A percentile compares a stretch with the other conserved stretches of the same genome.
These are phyloP conservation scores for Iris macrosiphon DNA, from an alignment of 106 monocot genomes.

Conservation along the genomic window DNA sequence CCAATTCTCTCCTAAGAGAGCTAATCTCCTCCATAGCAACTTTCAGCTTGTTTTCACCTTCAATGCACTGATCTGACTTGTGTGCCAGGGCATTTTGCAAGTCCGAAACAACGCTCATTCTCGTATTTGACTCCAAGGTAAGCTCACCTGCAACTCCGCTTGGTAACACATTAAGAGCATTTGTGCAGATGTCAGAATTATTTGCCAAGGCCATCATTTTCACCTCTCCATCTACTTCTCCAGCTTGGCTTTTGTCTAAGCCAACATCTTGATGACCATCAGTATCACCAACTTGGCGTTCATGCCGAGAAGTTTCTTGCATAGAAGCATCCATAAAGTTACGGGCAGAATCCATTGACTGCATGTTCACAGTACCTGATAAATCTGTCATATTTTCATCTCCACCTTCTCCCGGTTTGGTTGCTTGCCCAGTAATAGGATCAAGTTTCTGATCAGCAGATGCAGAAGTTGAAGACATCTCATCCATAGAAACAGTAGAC, in stretches of 20 bases:
- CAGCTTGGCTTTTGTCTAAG: constrained; percentile 5
- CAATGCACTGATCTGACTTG: constrained; percentile 52
- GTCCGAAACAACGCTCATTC: constrained; percentile 29
- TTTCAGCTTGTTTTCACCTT: constrained; percentile 55
- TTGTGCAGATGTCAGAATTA: constrained; percentile 14
- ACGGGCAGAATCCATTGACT: too few species aligned
- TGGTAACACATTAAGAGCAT: constrained; percentile 15
- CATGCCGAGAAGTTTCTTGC: constrained; percentile 45
- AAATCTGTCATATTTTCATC: constrained; percentile 96
- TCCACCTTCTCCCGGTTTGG: constrained; percentile 60
- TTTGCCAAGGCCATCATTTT: constrained; percentile 7
- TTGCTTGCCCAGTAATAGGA: constrained; percentile 11
- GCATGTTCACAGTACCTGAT: constrained; percentile 32
- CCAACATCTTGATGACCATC: constrained; percentile 13
- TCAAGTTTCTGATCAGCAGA: constrained; percentile 35
- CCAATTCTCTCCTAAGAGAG: constrained; percentile 63
- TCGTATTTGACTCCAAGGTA: constrained; percentile 19
- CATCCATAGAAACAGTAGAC: constrained; percentile 78
- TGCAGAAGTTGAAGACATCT: constrained; percentile 54
- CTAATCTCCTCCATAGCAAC: constrained; percentile 51
- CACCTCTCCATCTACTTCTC: constrained; percentile 18
- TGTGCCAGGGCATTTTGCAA: constrained; percentile 49
- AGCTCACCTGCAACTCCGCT: constrained; percentile 17
- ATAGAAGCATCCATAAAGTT: constrained; percentile 73
- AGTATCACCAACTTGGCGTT: constrained; percentile 25